A percentile compares a stretch with the other conserved stretches of the same genome.
Evolutionary conservation across 2,329 filamentous ascomycete genomes (phyloP).

Genomic region (Cladosporium sp.): DNA sequence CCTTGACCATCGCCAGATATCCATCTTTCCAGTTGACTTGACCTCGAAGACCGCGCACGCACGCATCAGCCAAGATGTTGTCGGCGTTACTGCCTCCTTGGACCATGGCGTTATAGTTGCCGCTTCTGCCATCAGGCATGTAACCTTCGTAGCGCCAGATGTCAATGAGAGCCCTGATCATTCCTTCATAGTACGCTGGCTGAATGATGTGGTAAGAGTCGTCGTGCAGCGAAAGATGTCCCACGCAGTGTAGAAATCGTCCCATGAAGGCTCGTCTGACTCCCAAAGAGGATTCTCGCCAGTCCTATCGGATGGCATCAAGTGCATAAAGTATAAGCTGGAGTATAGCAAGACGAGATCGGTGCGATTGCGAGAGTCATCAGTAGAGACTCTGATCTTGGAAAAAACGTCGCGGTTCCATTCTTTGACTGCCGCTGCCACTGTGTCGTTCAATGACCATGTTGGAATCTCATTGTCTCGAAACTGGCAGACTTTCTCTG

Average conservation of each 20-base stretch:
- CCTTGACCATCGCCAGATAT: constrained; percentile 37
- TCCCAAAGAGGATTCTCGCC: constrained; percentile 69
- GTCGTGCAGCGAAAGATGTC: constrained; percentile 64
- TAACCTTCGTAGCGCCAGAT: constrained; percentile 55
- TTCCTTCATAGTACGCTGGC: constrained; percentile 62
- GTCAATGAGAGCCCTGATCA: constrained; percentile 67
- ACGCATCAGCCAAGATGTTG: constrained; percentile 38
- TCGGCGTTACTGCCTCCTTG: constrained; percentile 40
- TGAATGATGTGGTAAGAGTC: constrained; percentile 66
- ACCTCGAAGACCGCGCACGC: constrained; percentile 35
- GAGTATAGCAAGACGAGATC: constrained; percentile 65
- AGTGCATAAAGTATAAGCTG: constrained; percentile 67
- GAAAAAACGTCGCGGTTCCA: constrained; percentile 65
- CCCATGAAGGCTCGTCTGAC: constrained; percentile 67
- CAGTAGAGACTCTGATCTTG: constrained; percentile 60
- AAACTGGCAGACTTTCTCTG: constrained; percentile 59
- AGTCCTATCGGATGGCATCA: constrained; percentile 69
- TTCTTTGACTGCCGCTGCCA: constrained; percentile 45
- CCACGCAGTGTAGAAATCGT: constrained; percentile 72
- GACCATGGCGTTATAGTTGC: constrained; percentile 38
- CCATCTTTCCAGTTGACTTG: constrained; percentile 37
- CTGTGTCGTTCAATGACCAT: constrained; percentile 32
- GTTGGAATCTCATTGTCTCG: constrained; percentile 58
- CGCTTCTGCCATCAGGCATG: constrained; percentile 38
- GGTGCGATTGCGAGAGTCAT: constrained; percentile 49